Conservation (phyloP, 1,139 yeast genomes). For the Saccharomyces pastorianus region DNA sequence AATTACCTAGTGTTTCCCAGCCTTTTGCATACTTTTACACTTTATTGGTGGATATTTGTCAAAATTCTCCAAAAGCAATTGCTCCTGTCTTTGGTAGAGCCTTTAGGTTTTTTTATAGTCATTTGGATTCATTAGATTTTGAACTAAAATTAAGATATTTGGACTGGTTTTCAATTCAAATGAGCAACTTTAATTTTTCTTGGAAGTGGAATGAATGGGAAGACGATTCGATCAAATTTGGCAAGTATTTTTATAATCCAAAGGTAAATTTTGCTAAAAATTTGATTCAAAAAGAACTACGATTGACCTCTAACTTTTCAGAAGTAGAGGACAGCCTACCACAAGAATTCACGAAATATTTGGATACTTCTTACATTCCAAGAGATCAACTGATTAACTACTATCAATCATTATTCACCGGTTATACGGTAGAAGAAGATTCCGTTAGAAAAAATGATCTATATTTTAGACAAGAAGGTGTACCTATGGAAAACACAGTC, state of each 20-base stretch:
- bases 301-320: constrained; percentile 61
- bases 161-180: constrained; percentile 91
- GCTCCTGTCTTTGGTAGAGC: constrained; percentile 97
- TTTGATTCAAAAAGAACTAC: constrained; percentile 72
- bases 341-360: constrained; percentile 56
- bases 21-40: constrained; percentile 75
- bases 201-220: constrained; percentile 99
- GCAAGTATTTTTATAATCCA: constrained; percentile 51
- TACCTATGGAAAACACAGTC: constrained; percentile 31
- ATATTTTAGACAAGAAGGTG: constrained; percentile 30
- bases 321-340: constrained; percentile 73
- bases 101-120: constrained; percentile 69
- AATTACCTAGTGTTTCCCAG: constrained; percentile 59
- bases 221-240: constrained; percentile 39
- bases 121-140: constrained; percentile 61
- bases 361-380: constrained; percentile 44
- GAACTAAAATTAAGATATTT: constrained; percentile 67
- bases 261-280: constrained; percentile 66
- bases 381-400: constrained; percentile 32
- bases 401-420: constrained; percentile 30
- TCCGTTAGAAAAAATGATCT: constrained; percentile 26
- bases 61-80: constrained; percentile 75
- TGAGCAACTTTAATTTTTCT: constrained; percentile 86
- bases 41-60: constrained; percentile 82
- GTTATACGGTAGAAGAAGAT: constrained; percentile 24